These are phyloP conservation scores for Theileria equi DNA, from an alignment of 169 alveolate species.

Conservation along the genomic window DNA sequence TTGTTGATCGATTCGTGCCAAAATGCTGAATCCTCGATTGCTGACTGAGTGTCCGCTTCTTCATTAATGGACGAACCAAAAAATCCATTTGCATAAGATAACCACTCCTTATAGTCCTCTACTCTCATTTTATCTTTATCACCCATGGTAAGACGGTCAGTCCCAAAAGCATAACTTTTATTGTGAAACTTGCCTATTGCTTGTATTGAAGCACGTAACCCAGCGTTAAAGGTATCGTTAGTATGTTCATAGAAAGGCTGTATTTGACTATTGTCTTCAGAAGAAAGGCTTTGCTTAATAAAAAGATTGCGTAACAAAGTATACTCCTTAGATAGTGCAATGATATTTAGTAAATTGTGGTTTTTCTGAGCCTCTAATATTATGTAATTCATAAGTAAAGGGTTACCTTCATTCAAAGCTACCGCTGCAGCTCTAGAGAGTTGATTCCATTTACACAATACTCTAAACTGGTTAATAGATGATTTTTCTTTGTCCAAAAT, in stretches of 20 bases:
- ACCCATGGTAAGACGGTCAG: slow-evolving; percentile 3
- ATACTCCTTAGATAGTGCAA: slow-evolving; percentile 20
- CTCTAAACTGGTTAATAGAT: slow-evolving; percentile 12
- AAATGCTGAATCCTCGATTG: neutral
- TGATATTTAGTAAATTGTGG: slow-evolving; percentile 7
- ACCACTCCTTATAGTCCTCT: slow-evolving; percentile 10
- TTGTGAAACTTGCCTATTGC: slow-evolving; percentile 10
- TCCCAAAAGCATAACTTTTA: neutral
- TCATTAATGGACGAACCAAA: slow-evolving; percentile 13
- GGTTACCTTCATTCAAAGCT: slow-evolving; percentile 48
- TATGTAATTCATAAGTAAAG: slow-evolving; percentile 21
- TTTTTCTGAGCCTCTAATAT: slow-evolving; percentile 13
- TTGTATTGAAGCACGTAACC: slow-evolving; percentile 34
- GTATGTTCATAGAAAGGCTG: slow-evolving; percentile 47
- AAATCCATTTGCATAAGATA: slow-evolving; percentile 28
- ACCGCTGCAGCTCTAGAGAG: slow-evolving; percentile 34
- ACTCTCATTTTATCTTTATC: neutral
- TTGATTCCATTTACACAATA: slow-evolving; percentile 39
- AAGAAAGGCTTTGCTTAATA: slow-evolving; percentile 25
- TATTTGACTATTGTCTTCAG: slow-evolving; percentile 9
- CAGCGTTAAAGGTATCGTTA: slow-evolving; percentile 40
- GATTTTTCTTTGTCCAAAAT: slow-evolving; percentile 34
- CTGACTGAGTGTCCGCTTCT: slow-evolving; percentile 1
- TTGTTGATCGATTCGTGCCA: slow-evolving; percentile 50
- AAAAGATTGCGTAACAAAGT: slow-evolving; percentile 38